Evolutionary conservation across 768 basidiomycete species (phyloP), one percentile per base, ranked within the genome.

Genomic region (Mycena haematopus): DNA sequence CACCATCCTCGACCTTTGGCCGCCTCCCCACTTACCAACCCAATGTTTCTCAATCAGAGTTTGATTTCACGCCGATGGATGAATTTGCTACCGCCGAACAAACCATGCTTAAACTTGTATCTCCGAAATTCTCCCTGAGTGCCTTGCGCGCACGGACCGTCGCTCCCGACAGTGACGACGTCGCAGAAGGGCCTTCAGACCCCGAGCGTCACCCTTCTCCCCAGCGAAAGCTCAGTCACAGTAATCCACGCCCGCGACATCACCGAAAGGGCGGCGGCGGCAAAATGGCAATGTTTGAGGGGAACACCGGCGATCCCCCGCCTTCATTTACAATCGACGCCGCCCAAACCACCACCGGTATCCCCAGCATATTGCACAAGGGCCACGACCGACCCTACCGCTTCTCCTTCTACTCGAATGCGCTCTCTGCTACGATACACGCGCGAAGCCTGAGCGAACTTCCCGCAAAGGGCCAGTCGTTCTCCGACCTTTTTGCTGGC

Each of bases 331-430:
- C 46, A 11, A 52, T 67, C 19, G 65, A 63, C 45, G 49, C 52
- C 19, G 52, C 62, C 14, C 66, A 67, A 40, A 54, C 66, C 22
- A 67, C 66, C 1, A 58, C 62, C 50, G 66, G 66, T 14, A 64
- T 67, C 29, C 66, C 62, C 38, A 62, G 66, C 9, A 78, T 83
- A 52, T 74, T 82, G 24, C 77, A 80, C 53, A 79, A 81, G 4
- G 86, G 84, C 0, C 90, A 95, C 66, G 94, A 95, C 70, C 82
- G 95, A 70, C 96, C 96, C 10, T 99, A 98, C 72, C 86, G 97
- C 47, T 99, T 99, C 78, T 98, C 97, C 0, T 99, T 99, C 78
- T 99, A 99, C 77, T 98, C 94, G 19, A 99, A 97, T 70, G 84
- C 90, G 5, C 79, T 97, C 52, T 87, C 90, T 3, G 91, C 95